phyloP scores from a whole-genome alignment of 495 filamentous ascomycete genomes.

The Recurvomyces mirabilis region DNA sequence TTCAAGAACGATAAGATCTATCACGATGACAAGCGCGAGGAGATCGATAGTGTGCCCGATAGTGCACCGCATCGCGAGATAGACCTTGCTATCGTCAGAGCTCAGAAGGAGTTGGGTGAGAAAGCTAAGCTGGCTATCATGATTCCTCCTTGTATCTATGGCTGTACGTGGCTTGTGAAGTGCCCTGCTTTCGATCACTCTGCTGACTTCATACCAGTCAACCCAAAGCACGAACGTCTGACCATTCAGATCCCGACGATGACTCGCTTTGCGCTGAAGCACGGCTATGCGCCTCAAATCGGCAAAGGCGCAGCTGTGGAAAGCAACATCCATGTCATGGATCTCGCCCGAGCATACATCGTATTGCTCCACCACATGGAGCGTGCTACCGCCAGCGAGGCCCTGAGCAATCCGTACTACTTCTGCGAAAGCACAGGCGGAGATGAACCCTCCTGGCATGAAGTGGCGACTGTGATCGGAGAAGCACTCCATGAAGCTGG shows the following conservation, averaged over 20 bases:
- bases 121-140: slow-evolving; percentile 33
- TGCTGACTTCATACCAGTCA: slow-evolving; percentile 13
- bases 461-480: slow-evolving; percentile 24
- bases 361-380: slow-evolving; percentile 30
- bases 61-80: slow-evolving; percentile 33
- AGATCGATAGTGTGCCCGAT: slow-evolving; percentile 31
- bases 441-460: slow-evolving; percentile 26
- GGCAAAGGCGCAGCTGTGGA: slow-evolving; percentile 27
- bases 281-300: slow-evolving; percentile 26
- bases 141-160: slow-evolving; percentile 32
- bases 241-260: slow-evolving; percentile 30
- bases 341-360: slow-evolving; percentile 18
- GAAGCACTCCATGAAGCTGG: slow-evolving; percentile 20
- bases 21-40: slow-evolving; percentile 24
- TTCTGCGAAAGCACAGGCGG: slow-evolving; percentile 32
- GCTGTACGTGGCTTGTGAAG: slow-evolving; percentile 1
- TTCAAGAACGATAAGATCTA: slow-evolving; percentile 12
- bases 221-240: slow-evolving; percentile 20
- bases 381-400: slow-evolving; percentile 2
- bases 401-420: slow-evolving; percentile 29
- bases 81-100: slow-evolving; percentile 32
- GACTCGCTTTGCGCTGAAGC: slow-evolving; percentile 29
- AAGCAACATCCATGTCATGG: slow-evolving; percentile 19
- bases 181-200: neutral
- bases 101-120: slow-evolving; percentile 24